These are phyloP conservation scores for Carex parvula DNA, from an alignment of 176 grass and related monocot species.

Conservation along the genomic window DNA sequence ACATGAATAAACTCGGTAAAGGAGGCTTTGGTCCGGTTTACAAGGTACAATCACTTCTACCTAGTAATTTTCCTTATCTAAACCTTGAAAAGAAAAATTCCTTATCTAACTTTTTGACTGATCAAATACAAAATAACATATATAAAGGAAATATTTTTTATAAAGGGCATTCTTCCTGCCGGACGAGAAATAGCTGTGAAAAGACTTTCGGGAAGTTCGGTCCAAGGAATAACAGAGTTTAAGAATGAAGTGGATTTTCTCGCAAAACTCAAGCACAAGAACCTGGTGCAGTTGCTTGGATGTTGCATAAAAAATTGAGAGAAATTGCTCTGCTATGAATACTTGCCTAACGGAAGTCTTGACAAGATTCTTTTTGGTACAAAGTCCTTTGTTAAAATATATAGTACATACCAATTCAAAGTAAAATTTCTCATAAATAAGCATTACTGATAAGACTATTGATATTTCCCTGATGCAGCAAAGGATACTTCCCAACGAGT, in stretches of 20 bases:
- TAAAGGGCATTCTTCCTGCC: not conserved
- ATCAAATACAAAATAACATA: not conserved
- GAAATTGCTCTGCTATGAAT: slow-evolving; percentile 24
- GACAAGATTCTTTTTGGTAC: slow-evolving; percentile 21
- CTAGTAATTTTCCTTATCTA: not conserved
- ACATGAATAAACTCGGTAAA: slow-evolving; percentile 15
- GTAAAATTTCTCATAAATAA: not conserved
- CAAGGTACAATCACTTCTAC: not conserved
- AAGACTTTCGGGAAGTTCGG: slow-evolving; percentile 22
- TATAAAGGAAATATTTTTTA: not conserved
- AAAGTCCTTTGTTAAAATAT: not conserved
- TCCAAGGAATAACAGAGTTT: slow-evolving; percentile 18
- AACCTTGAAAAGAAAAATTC: not conserved
- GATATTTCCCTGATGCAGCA: not conserved
- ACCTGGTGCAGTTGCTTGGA: slow-evolving; percentile 9
- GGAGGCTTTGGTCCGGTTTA: slow-evolving; percentile 31
- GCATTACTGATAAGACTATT: not conserved
- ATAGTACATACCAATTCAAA: not conserved
- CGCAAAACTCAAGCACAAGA: slow-evolving; percentile 28
- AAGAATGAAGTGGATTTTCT: slow-evolving; percentile 26
- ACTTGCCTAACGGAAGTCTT: slow-evolving; percentile 17
- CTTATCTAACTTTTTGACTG: not conserved
- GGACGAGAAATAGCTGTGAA: slow-evolving; percentile 28
- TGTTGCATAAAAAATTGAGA: not conserved
- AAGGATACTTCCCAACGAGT: not conserved